Evolutionary conservation across 495 filamentous ascomycete genomes (phyloP).

Genomic region (Bacidia gigantensis): DNA sequence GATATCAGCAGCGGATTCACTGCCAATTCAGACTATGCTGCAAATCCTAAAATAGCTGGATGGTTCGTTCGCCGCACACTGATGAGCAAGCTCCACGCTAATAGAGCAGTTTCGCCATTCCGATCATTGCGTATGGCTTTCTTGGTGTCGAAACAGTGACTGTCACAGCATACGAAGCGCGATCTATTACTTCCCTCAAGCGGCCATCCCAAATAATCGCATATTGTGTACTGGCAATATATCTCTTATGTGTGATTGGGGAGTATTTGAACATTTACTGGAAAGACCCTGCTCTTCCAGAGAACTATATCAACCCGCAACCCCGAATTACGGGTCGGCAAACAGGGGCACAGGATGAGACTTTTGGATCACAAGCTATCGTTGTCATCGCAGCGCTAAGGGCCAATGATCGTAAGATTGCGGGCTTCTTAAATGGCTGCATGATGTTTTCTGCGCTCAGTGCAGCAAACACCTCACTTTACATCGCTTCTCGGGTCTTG

Average conservation of each 20-base stretch:
- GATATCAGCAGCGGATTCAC: conserved; percentile 22
- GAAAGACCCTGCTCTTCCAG: conserved; percentile 25
- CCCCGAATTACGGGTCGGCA: background rate
- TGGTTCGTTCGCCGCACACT: conserved; percentile 20
- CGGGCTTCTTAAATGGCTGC: conserved; percentile 27
- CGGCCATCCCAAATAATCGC: conserved; percentile 20
- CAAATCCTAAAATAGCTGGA: conserved; percentile 22
- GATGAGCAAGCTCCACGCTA: background rate
- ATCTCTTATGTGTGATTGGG: conserved; percentile 21
- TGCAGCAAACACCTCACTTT: conserved; percentile 31
- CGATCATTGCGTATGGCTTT: conserved; percentile 31
- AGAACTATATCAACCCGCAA: conserved; percentile 6
- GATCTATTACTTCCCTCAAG: conserved; percentile 23
- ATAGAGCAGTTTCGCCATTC: conserved; percentile 25
- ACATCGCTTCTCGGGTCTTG: conserved; percentile 33
- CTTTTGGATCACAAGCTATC: conserved; percentile 4
- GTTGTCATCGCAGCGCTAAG: conserved; percentile 7
- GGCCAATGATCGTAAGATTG: conserved; percentile 14
- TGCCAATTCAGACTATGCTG: conserved; percentile 20
- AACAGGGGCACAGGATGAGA: background rate
- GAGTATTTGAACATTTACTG: conserved; percentile 29
- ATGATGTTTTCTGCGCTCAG: conserved; percentile 31
- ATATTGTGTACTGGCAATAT: conserved; percentile 19
- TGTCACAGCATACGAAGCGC: conserved; percentile 34
- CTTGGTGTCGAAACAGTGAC: conserved; percentile 33